Percentiles rank a stretch among this genome's conserved stretches.
Conservation (phyloP, 2,329 filamentous ascomycete species). For the Phaeosphaeriaceae sp. region DNA sequence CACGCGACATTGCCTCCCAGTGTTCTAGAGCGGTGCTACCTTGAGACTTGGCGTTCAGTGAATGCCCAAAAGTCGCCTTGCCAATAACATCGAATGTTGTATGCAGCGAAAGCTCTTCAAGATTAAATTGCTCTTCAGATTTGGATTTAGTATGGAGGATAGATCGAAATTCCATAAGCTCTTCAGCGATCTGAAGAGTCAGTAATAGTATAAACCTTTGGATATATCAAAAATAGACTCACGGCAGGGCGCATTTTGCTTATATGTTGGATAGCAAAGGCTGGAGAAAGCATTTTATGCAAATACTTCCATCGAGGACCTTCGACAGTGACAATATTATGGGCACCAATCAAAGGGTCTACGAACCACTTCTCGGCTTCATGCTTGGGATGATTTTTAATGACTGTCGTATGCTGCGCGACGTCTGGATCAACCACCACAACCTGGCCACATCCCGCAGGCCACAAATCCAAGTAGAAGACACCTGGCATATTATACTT, state of each 20-base stretch:
- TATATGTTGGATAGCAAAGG: slow-evolving; percentile 41
- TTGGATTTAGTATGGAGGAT: slow-evolving; percentile 27
- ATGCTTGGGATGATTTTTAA: slow-evolving; percentile 44
- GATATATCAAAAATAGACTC: background rate
- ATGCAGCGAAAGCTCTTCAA: slow-evolving; percentile 29
- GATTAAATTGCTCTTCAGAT: slow-evolving; percentile 27
- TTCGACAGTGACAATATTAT: slow-evolving; percentile 39
- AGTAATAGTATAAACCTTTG: background rate
- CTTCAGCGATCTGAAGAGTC: slow-evolving; percentile 32
- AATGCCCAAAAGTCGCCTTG: slow-evolving; percentile 31
- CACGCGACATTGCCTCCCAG: slow-evolving; percentile 26
- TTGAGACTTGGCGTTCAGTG: slow-evolving; percentile 31
- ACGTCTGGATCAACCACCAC: slow-evolving; percentile 49
- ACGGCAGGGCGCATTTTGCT: slow-evolving; percentile 30
- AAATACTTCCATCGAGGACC: slow-evolving; percentile 45
- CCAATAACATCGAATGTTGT: slow-evolving; percentile 39
- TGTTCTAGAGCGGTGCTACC: slow-evolving; percentile 24
- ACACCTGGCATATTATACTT: slow-evolving; percentile 43
- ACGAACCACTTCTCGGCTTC: slow-evolving; percentile 18
- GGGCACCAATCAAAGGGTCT: slow-evolving; percentile 33
- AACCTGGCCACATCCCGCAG: slow-evolving; percentile 37
- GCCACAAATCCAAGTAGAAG: slow-evolving; percentile 57
- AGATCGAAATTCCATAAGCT: slow-evolving; percentile 39
- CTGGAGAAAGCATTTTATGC: slow-evolving; percentile 45
- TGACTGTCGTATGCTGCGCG: slow-evolving; percentile 46